Conservation (phyloP, 805 yeast genomes). For the Pichia manshurica region DNA sequence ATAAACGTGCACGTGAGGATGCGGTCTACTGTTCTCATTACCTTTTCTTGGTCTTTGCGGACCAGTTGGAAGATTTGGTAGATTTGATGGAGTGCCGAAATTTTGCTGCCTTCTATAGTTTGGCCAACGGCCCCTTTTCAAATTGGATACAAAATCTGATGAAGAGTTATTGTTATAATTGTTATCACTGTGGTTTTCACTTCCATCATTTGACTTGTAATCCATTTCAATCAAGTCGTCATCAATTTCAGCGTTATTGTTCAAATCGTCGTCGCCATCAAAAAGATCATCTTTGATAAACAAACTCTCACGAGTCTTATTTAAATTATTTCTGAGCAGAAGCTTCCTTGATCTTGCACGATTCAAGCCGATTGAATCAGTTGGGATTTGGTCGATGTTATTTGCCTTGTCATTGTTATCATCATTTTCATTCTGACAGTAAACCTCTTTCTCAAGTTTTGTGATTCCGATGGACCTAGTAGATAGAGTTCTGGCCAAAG, state of each 20-base stretch:
- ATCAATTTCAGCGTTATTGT: neutral
- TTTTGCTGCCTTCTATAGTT: slow-evolving; percentile 34
- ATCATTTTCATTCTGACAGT: slow-evolving; percentile 13
- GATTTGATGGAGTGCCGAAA: neutral
- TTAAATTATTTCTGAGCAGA: slow-evolving; percentile 5
- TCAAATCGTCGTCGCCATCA: slow-evolving; percentile 1
- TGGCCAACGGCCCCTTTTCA: slow-evolving; percentile 45
- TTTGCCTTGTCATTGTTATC: neutral
- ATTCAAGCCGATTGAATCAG: neutral
- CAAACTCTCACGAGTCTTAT: slow-evolving; percentile 13
- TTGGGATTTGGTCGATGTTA: neutral
- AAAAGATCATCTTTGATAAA: slow-evolving; percentile 12
- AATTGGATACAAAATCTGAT: slow-evolving; percentile 1
- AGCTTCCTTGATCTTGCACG: slow-evolving; percentile 3
- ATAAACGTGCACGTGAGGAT: slow-evolving; percentile 13
- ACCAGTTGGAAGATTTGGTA: neutral
- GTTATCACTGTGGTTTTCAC: too few species aligned
- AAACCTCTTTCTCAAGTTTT: slow-evolving; percentile 41
- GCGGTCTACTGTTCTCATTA: neutral
- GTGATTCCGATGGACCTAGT: slow-evolving; percentile 60
- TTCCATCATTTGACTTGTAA: neutral
- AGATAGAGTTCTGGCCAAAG: slow-evolving; percentile 75
- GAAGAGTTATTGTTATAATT: neutral
- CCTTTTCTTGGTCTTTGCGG: neutral
- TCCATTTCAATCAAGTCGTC: slow-evolving; percentile 5